Percentiles rank a stretch among this genome's conserved stretches.
Conservation (phyloP, 2,329 filamentous ascomycete genomes). For the Fusarium coffeatum region DNA sequence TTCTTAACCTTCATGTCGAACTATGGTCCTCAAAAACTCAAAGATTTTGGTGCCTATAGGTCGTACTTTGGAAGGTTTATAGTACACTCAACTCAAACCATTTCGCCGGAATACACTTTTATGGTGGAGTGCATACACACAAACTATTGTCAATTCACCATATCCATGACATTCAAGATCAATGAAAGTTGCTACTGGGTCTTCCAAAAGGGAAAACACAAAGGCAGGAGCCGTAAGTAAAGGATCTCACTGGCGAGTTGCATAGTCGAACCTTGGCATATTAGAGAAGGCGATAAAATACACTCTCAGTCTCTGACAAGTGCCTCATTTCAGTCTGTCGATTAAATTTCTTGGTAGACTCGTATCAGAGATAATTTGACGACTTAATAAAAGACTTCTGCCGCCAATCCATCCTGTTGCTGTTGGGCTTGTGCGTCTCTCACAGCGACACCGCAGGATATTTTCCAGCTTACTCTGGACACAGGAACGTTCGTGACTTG, state of each 20-base stretch:
- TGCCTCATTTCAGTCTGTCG: background rate
- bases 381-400: background rate
- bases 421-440: background rate
- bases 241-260: background rate
- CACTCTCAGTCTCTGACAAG: background rate
- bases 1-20: background rate
- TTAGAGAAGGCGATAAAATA: background rate
- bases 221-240: background rate
- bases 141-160: too few relatives aligned
- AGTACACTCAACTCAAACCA: background rate
- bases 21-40: background rate
- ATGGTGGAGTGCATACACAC: background rate
- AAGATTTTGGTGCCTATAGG: background rate
- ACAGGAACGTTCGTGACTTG: background rate
- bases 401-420: background rate
- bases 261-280: background rate
- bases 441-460: background rate
- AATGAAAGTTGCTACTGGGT: background rate
- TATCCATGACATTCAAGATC: too few relatives aligned
- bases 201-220: background rate
- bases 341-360: accelerated
- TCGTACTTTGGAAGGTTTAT: background rate
- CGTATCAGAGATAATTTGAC: background rate
- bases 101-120: background rate
- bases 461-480: background rate